Percentiles rank a stretch among this genome's conserved stretches.
These are phyloP conservation scores for Neurospora tetrasperma DNA, from an alignment of 495 filamentous ascomycete genomes.

Conservation along the genomic window DNA sequence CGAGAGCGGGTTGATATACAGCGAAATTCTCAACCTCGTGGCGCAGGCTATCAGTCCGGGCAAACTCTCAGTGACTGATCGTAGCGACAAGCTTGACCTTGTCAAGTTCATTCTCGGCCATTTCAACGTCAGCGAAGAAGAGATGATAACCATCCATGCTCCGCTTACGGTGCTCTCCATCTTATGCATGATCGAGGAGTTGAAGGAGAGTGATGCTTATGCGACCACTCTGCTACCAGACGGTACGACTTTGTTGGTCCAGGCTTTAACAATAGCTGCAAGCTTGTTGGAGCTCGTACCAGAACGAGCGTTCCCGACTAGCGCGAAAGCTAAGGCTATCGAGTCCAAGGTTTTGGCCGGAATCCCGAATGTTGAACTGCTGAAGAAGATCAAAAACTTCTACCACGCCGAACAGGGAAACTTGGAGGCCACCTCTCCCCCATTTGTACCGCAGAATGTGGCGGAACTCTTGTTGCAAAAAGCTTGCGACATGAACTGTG, in stretches of 20 bases:
- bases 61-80: constrained; percentile 29
- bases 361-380: constrained; percentile 39
- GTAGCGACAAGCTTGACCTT: constrained; percentile 52
- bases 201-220: constrained; percentile 16
- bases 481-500: constrained; percentile 43
- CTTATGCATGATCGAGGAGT: constrained; percentile 49
- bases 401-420: constrained; percentile 51
- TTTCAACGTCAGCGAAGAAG: constrained; percentile 93
- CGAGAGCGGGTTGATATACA: constrained; percentile 87
- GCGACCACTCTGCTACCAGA: not conserved
- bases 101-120: constrained; percentile 72
- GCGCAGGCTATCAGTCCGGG: constrained; percentile 44
- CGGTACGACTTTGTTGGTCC: constrained; percentile 14
- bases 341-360: constrained; percentile 19
- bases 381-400: constrained; percentile 53
- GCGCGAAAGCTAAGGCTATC: constrained; percentile 16
- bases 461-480: constrained; percentile 54
- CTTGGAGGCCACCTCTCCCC: constrained; percentile 38
- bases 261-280: constrained; percentile 43
- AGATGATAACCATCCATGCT: constrained; percentile 82
- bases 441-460: constrained; percentile 46
- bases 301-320: constrained; percentile 53
- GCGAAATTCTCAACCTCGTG: constrained; percentile 56
- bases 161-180: constrained; percentile 62
- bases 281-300: constrained; percentile 57